Evolutionary conservation across 371 early-diverging fungal species (phyloP).

Genomic region (Rhizopus sp.): DNA sequence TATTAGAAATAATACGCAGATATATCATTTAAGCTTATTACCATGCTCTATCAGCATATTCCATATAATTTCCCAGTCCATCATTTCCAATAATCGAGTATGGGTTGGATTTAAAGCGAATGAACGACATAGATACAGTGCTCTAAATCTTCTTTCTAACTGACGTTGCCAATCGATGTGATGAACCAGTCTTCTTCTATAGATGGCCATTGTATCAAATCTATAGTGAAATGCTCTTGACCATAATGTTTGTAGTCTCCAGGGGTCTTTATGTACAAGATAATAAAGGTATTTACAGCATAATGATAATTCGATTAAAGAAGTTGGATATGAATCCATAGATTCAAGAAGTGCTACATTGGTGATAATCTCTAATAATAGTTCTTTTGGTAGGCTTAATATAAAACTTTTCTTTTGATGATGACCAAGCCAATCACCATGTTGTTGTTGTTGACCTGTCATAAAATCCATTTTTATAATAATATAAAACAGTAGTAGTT

Average conservation of each 20-base stretch:
- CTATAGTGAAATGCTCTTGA: conserved; percentile 35
- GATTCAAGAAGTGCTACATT: conserved; percentile 24
- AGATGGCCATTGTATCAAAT: conserved; percentile 46
- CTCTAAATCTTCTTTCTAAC: conserved; percentile 36
- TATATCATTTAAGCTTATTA: conserved; percentile 11
- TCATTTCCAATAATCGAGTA: conserved; percentile 18
- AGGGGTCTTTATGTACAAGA: conserved; percentile 39
- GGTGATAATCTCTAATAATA: conserved; percentile 36
- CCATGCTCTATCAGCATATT: conserved; percentile 54
- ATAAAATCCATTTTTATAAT: conserved; percentile 11
- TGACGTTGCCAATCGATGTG: conserved; percentile 34
- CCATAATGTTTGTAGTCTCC: conserved; percentile 38
- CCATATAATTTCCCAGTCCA: conserved; percentile 49
- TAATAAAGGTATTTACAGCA: conserved; percentile 38
- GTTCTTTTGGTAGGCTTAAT: conserved; percentile 40
- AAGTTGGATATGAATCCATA: conserved; percentile 20
- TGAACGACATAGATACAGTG: conserved; percentile 26
- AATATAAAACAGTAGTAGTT: conserved; percentile 4
- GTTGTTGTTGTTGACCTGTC: conserved; percentile 15
- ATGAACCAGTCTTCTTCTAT: conserved; percentile 32
- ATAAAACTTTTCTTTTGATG: conserved; percentile 12
- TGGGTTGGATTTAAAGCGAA: conserved; percentile 23
- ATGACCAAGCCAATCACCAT: conserved; percentile 17
- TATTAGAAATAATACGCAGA: not conserved
- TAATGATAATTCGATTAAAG: conserved; percentile 37